Percentiles rank a stretch among this genome's conserved stretches.
Evolutionary conservation across 305 asterid species (phyloP).

Genomic region (Fraxinus albicans): DNA sequence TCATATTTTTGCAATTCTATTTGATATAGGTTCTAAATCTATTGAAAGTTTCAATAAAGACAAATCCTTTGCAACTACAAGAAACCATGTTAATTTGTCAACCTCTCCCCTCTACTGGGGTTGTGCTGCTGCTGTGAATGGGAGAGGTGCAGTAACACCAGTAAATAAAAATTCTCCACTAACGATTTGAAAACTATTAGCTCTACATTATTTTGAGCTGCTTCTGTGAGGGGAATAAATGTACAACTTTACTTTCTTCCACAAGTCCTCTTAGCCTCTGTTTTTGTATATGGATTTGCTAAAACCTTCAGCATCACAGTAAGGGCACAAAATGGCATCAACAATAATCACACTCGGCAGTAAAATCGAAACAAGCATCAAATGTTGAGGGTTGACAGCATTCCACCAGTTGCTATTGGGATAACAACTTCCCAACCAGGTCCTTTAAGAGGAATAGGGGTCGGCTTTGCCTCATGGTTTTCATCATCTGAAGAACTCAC

Average conservation of each 20-base stretch:
- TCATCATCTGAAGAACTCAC: slow-evolving; percentile 12
- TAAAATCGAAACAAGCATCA: slow-evolving; percentile 22
- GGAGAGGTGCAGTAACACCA: not conserved
- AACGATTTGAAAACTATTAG: not conserved
- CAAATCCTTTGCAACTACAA: not conserved
- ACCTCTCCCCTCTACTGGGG: not conserved
- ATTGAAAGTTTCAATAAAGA: not conserved
- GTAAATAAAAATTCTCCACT: not conserved
- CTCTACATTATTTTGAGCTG: not conserved
- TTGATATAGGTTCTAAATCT: not conserved
- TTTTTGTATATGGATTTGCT: not conserved
- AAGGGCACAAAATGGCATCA: not conserved
- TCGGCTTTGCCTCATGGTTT: slow-evolving; percentile 5
- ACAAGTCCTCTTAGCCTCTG: not conserved
- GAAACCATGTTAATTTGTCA: not conserved
- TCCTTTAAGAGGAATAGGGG: slow-evolving; percentile 62
- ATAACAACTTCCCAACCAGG: slow-evolving; percentile 98
- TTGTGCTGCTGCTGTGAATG: not conserved
- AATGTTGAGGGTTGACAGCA: slow-evolving; percentile 79
- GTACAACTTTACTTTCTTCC: not conserved
- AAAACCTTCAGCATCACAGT: not conserved
- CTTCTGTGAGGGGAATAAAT: not conserved
- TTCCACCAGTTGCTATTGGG: slow-evolving; percentile 73
- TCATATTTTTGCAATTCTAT: not conserved
- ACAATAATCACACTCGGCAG: not conserved